Percentiles rank a stretch among this genome's conserved stretches.
phyloP scores from a whole-genome alignment of 1,284 basidiomycete genomes.

The Sanghuangporus weigelae region DNA sequence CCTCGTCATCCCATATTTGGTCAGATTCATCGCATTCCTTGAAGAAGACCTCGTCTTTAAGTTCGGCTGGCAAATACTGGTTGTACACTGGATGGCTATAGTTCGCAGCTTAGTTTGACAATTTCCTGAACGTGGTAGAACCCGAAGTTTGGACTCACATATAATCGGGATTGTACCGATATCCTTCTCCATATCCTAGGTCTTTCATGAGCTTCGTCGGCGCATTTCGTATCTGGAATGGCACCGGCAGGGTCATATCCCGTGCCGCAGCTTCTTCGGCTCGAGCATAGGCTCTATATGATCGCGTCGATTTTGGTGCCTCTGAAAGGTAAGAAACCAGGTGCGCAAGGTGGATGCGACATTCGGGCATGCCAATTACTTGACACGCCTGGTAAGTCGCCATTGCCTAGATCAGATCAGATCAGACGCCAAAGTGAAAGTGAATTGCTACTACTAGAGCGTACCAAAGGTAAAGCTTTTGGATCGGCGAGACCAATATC shows the following conservation, averaged over 20 bases:
- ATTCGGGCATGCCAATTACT: slow-evolving; percentile 82
- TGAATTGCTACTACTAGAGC: slow-evolving; percentile 20
- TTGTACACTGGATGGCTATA: slow-evolving; percentile 71
- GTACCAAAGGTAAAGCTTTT: slow-evolving; percentile 65
- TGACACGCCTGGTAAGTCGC: slow-evolving; percentile 79
- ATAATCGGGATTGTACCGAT: slow-evolving; percentile 78
- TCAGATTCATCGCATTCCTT: slow-evolving; percentile 44
- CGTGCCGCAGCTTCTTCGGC: slow-evolving; percentile 59
- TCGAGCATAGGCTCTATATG: slow-evolving; percentile 73
- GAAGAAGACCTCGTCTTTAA: slow-evolving; percentile 42
- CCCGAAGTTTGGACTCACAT: slow-evolving; percentile 37
- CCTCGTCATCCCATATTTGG: slow-evolving; percentile 75
- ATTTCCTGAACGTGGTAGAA: background rate
- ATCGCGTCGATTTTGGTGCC: slow-evolving; percentile 76
- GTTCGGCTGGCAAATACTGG: slow-evolving; percentile 45
- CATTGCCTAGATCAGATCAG: slow-evolving; percentile 48
- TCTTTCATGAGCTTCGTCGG: slow-evolving; percentile 81
- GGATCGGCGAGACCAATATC: slow-evolving; percentile 80
- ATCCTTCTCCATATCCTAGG: slow-evolving; percentile 70
- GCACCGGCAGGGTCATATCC: slow-evolving; percentile 57
- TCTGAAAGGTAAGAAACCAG: slow-evolving; percentile 80
- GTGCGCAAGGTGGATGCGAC: slow-evolving; percentile 74
- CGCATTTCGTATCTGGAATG: slow-evolving; percentile 81
- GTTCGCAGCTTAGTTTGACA: slow-evolving; percentile 4
- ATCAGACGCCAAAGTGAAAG: background rate